These are phyloP conservation scores for Nyssa sinensis DNA, from an alignment of 148 eudicot genomes.

Conservation along the genomic window DNA sequence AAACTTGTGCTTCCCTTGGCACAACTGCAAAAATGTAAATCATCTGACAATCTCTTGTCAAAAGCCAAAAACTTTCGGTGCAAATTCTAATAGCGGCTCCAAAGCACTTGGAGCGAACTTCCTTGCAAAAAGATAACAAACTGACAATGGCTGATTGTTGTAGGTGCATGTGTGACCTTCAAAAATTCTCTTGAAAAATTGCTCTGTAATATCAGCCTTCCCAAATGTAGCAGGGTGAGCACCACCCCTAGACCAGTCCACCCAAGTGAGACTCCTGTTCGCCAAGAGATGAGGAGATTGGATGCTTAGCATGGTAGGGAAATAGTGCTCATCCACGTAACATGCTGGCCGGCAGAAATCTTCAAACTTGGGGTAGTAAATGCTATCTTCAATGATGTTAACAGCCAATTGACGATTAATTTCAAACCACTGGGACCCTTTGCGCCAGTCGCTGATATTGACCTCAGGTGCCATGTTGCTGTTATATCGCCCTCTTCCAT, in stretches of 20 bases:
- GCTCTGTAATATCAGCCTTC: conserved; percentile 26
- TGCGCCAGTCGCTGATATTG: conserved; percentile 42
- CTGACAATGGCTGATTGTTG: conserved; percentile 29
- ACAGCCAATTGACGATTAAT: conserved; percentile 45
- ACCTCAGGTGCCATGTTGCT: conserved; percentile 43
- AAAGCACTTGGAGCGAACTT: conserved; percentile 46
- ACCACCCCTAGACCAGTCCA: conserved; percentile 58
- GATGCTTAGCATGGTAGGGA: conserved; percentile 50
- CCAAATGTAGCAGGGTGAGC: conserved; percentile 54
- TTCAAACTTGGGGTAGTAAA: conserved; percentile 42
- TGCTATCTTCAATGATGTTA: conserved; percentile 31
- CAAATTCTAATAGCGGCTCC: conserved; percentile 37
- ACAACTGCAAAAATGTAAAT: neutral
- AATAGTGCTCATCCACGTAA: conserved; percentile 57
- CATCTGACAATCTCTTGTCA: conserved; percentile 2
- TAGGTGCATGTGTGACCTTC: conserved; percentile 29
- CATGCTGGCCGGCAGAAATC: conserved; percentile 45
- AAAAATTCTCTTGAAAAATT: conserved; percentile 27
- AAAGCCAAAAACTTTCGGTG: conserved; percentile 36
- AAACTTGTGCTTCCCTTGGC: neutral
- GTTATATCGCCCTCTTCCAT: conserved; percentile 44
- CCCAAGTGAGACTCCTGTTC: conserved; percentile 42
- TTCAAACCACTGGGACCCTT: conserved; percentile 58
- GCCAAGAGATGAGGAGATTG: conserved; percentile 38
- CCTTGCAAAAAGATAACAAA: conserved; percentile 49